Evolutionary conservation across 768 basidiomycete species (phyloP).

Genomic region (Chiua virens): DNA sequence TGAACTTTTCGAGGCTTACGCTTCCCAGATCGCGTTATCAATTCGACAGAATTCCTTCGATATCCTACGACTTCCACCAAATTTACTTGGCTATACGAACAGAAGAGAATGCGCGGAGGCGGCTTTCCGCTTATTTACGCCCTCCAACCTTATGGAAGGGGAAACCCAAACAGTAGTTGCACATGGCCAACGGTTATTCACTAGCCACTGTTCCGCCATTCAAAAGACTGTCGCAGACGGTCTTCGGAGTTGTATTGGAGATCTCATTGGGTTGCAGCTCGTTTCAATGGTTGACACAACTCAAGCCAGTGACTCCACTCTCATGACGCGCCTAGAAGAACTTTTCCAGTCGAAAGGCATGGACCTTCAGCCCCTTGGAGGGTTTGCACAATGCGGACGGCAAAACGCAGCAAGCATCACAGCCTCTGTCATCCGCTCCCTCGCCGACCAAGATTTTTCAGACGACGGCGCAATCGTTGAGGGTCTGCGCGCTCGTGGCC

Average conservation of each 20-base stretch:
- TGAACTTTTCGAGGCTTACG: conserved; percentile 75
- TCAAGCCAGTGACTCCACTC: conserved; percentile 11
- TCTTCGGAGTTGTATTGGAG: conserved; percentile 62
- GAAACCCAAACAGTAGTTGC: conserved; percentile 24
- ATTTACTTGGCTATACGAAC: conserved; percentile 73
- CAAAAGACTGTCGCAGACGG: conserved; percentile 52
- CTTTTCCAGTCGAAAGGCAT: conserved; percentile 37
- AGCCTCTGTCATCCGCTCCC: conserved; percentile 55
- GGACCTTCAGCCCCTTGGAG: conserved; percentile 26
- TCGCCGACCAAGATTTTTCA: conserved; percentile 68
- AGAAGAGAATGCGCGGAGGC: conserved; percentile 65
- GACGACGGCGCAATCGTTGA: conserved; percentile 47
- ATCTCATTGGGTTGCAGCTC: conserved; percentile 64
- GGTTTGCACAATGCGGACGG: conserved; percentile 37
- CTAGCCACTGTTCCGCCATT: conserved; percentile 60
- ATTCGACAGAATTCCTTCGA: conserved; percentile 52
- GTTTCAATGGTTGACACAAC: conserved; percentile 44
- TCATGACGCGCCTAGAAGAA: conserved; percentile 33
- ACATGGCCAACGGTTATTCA: conserved; percentile 50
- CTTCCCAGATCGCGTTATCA: conserved; percentile 71
- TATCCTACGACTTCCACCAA: conserved; percentile 62
- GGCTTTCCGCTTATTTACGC: conserved; percentile 66
- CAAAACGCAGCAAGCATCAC: conserved; percentile 57
- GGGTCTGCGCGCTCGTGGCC: conserved; percentile 40
- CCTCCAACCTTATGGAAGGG: conserved; percentile 57